phyloP scores from a whole-genome alignment of 2,329 filamentous ascomycete genomes.

The Hypoxylon rubiginosum region DNA sequence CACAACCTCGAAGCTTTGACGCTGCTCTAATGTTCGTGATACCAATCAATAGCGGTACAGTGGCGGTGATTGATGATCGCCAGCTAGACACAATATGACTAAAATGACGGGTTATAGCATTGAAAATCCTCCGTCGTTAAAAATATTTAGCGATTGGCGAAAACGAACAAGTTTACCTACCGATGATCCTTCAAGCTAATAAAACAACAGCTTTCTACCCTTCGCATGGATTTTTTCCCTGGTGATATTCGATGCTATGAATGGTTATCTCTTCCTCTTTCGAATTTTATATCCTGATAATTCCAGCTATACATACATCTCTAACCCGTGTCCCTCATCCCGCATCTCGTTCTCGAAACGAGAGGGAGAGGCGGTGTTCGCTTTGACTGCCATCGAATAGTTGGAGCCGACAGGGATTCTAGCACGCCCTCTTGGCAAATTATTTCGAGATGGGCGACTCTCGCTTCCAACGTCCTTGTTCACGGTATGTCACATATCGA shows the following conservation, averaged over 20 bases:
- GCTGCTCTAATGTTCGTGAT: slow-evolving; percentile 14
- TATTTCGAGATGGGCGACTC: slow-evolving; percentile 31
- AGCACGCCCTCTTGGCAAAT: slow-evolving; percentile 37
- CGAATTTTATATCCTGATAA: background rate
- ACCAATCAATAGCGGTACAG: slow-evolving; percentile 10
- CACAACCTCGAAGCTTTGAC: slow-evolving; percentile 18
- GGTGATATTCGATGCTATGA: background rate
- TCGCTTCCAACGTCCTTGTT: background rate
- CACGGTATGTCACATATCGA: slow-evolving; percentile 11
- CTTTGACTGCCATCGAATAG: slow-evolving; percentile 11
- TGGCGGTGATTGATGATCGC: slow-evolving; percentile 26
- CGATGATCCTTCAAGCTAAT: slow-evolving; percentile 25
- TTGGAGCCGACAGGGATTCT: slow-evolving; percentile 30
- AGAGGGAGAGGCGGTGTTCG: slow-evolving; percentile 27
- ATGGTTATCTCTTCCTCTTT: background rate
- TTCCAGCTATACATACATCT: background rate
- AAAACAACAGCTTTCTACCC: slow-evolving; percentile 8
- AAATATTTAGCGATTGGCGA: slow-evolving; percentile 25
- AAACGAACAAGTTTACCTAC: slow-evolving; percentile 19
- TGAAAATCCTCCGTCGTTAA: slow-evolving; percentile 7
- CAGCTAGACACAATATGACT: slow-evolving; percentile 13
- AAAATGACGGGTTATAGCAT: slow-evolving; percentile 18
- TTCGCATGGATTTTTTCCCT: background rate
- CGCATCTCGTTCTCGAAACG: background rate
- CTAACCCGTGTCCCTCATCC: slow-evolving; percentile 2